Percentiles rank a stretch among this genome's conserved stretches.
phyloP scores from a whole-genome alignment of 2,329 filamentous ascomycete genomes.

The Leptoxyphium fumago region DNA sequence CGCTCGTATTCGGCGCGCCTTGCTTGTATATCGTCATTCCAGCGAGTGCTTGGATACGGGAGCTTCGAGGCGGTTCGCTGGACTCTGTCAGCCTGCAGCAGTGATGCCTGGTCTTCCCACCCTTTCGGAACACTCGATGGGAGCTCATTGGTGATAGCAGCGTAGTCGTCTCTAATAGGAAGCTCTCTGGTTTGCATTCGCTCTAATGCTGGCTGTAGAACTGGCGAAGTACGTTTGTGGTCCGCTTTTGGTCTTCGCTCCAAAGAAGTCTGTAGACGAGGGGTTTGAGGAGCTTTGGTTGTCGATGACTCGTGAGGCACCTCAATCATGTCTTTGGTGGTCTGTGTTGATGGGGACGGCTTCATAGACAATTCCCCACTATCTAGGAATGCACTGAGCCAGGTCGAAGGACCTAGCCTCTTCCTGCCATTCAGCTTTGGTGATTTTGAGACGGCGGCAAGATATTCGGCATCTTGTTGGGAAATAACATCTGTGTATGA shows the following conservation, averaged over 20 bases:
- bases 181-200: slow-evolving; percentile 14
- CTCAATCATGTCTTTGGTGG: neutral
- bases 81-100: slow-evolving; percentile 16
- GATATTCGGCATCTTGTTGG: neutral
- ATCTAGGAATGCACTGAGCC: neutral
- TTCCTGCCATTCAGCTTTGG: neutral
- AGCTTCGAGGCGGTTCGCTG: slow-evolving; percentile 6
- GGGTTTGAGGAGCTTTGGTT: neutral
- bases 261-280: neutral
- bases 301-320: neutral
- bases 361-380: neutral
- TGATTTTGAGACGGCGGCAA: neutral
- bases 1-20: slow-evolving; percentile 7
- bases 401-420: neutral
- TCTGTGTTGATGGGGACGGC: neutral
- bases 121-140: slow-evolving; percentile 17
- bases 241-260: neutral
- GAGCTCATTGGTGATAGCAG: slow-evolving; percentile 16
- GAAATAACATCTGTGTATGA: neutral
- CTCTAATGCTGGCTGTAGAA: slow-evolving; percentile 12
- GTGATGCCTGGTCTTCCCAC: slow-evolving; percentile 13
- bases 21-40: slow-evolving; percentile 16
- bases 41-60: slow-evolving; percentile 6
- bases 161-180: neutral
- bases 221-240: neutral